Evolutionary conservation across 2,329 filamentous ascomycete genomes (phyloP), one percentile per base, ranked within the genome.

Genomic region (Trichophyton schoenleinii): DNA sequence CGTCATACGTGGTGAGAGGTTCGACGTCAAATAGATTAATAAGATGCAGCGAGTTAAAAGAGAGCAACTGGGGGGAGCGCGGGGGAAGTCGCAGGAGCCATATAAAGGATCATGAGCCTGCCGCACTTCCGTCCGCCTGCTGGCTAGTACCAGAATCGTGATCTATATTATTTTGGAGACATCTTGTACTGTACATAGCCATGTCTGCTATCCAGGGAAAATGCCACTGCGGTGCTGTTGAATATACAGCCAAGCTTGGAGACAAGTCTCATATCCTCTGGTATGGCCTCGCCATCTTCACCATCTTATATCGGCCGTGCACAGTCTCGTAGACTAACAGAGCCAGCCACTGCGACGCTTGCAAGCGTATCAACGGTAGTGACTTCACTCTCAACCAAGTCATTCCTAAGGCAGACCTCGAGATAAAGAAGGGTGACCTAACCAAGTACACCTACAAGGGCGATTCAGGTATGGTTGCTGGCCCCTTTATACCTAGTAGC

Each of bases 281-380:
- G 69, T 71, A 64, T 8, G 41, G 34, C 9, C 41, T 15, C n/a
- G 7, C n/a, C 41, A 7, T 20, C n/a, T 3, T 44, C 41, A 15
- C 20, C n/a, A n/a, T 38, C 34, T 9, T 38, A 13, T 38, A 2
- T 13, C 11, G 34, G 34, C 34, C 34, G 7, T 38, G 34, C 34
- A 13, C 11, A 38, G 34, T 13, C 11, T 38, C 34, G 31, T 15
- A 13, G 28, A 20, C 38, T 44, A 22, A 59, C 42, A 3, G 38
- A n/a, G 44, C n/a, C 61, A 80, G 80, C 74, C 81, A 83, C 67
- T 83, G 81, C 73, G 74, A 80, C 66, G 81, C 80, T 34, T 83
- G 81, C 79, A 82, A 83, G 67, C 68, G 73, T 63, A 75, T 82
- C 61, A 75, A 75, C 59, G 80, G 80, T 65, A 72, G 75, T 18